These are phyloP conservation scores for Arthroderma uncinatum DNA, from an alignment of 2,329 filamentous ascomycete genomes.

Conservation along the genomic window DNA sequence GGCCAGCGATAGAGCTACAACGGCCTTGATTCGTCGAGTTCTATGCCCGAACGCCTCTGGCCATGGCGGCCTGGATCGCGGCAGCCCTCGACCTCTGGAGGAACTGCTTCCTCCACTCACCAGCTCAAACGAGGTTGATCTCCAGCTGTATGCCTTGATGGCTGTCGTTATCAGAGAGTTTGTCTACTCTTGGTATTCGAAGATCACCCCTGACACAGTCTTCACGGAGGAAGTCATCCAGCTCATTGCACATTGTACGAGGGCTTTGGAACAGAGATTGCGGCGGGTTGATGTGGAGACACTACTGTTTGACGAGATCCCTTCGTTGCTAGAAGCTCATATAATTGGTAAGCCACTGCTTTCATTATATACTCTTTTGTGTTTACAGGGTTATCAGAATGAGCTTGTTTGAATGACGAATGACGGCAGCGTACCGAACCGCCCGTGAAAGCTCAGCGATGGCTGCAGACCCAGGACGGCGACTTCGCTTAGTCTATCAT, in stretches of 20 bases:
- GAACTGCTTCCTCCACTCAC: constrained; percentile 82
- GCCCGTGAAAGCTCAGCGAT: constrained; percentile 47
- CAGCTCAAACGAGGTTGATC: constrained; percentile 84
- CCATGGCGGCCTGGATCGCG: constrained; percentile 41
- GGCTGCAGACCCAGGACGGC: constrained; percentile 49
- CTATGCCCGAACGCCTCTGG: constrained; percentile 57
- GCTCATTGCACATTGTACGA: constrained; percentile 83
- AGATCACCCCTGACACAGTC: constrained; percentile 78
- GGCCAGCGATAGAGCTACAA: constrained; percentile 66
- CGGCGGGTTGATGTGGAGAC: constrained; percentile 72
- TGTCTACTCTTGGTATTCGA: constrained; percentile 84
- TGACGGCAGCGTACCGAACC: constrained; percentile 55
- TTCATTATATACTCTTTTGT: neutral
- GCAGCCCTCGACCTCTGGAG: constrained; percentile 57
- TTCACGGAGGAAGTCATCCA: constrained; percentile 83
- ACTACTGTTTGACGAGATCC: constrained; percentile 76
- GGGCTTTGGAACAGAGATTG: constrained; percentile 74
- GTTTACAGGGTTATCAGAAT: neutral
- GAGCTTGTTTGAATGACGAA: constrained; percentile 3
- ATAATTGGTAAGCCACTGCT: constrained; percentile 41
- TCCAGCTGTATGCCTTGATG: constrained; percentile 85
- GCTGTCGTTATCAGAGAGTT: constrained; percentile 83
- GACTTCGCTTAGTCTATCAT: constrained; percentile 66
- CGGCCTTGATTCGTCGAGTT: constrained; percentile 67
- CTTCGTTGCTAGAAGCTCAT: constrained; percentile 68